These are phyloP conservation scores for Annona cherimola DNA, from an alignment of 164 flowering plant genomes.

Conservation along the genomic window DNA sequence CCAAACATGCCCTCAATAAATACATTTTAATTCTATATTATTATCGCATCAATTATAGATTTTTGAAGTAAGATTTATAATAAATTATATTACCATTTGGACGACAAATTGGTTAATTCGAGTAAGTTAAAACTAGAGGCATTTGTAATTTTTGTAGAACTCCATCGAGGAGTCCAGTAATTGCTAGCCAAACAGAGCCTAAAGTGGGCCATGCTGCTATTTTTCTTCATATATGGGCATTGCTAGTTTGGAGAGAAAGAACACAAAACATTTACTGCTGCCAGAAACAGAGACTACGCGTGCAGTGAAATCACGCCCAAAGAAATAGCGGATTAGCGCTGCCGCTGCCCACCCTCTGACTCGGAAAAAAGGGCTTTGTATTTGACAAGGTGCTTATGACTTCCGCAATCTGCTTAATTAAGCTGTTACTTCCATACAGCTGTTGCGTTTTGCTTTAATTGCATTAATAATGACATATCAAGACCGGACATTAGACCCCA, in stretches of 20 bases:
- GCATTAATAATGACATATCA: neutral
- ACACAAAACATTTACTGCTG: neutral
- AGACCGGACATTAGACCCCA: neutral
- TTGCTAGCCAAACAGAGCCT: neutral
- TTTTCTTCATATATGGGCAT: too few relatives aligned
- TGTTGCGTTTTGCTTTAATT: neutral
- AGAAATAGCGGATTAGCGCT: neutral
- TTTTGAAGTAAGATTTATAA: too few relatives aligned
- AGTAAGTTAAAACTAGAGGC: too few relatives aligned
- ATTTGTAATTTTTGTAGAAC: too few relatives aligned
- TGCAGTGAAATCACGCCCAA: neutral
- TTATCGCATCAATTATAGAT: too few relatives aligned
- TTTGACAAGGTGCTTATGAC: neutral
- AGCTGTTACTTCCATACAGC: neutral
- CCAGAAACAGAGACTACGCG: neutral
- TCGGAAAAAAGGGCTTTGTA: neutral
- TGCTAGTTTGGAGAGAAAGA: neutral
- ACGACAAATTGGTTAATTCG: too few relatives aligned
- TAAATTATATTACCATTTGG: too few relatives aligned
- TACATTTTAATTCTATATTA: too few relatives aligned
- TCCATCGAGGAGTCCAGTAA: neutral
- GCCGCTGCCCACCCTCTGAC: neutral
- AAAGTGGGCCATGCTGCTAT: neutral
- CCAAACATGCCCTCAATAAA: too few relatives aligned
- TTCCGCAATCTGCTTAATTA: neutral